phyloP scores from a whole-genome alignment of 495 filamentous ascomycete genomes.

The Penicillium turbatum region DNA sequence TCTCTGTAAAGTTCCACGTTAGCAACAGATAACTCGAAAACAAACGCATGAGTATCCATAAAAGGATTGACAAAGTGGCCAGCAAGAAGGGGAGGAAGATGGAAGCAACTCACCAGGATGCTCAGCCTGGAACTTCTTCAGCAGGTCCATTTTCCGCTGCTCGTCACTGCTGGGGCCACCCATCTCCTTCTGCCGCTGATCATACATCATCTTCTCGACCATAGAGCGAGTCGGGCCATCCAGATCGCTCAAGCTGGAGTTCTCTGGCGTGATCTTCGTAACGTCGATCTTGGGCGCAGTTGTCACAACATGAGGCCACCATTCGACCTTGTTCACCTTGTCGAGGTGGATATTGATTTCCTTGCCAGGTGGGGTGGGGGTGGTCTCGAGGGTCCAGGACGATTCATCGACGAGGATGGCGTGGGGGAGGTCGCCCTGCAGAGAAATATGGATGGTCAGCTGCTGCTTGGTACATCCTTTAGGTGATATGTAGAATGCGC shows the following conservation, averaged over 20 bases:
- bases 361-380: constrained; percentile 57
- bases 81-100: background rate
- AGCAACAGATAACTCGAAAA: constrained; percentile 2
- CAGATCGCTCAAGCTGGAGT: constrained; percentile 80
- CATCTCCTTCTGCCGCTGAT: constrained; percentile 94
- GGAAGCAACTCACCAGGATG: constrained; percentile 64
- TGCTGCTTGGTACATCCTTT: background rate
- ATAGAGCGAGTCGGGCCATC: constrained; percentile 95
- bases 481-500: background rate
- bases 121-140: constrained; percentile 84
- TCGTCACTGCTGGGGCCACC: constrained; percentile 87
- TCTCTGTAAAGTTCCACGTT: constrained; percentile 32
- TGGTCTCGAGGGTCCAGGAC: constrained; percentile 86
- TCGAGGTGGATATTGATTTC: constrained; percentile 87
- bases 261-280: constrained; percentile 90
- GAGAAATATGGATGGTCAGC: background rate
- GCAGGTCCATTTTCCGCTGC: constrained; percentile 83
- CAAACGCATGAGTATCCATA: background rate
- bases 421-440: constrained; percentile 79
- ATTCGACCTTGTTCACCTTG: constrained; percentile 95
- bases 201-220: constrained; percentile 99
- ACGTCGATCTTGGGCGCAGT: constrained; percentile 81
- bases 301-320: constrained; percentile 92
- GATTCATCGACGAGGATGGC: constrained; percentile 76
- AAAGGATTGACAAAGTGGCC: background rate